Base-by-base conservation (phyloP, 768 basidiomycete species). In the Mycena indigotica region DNA sequence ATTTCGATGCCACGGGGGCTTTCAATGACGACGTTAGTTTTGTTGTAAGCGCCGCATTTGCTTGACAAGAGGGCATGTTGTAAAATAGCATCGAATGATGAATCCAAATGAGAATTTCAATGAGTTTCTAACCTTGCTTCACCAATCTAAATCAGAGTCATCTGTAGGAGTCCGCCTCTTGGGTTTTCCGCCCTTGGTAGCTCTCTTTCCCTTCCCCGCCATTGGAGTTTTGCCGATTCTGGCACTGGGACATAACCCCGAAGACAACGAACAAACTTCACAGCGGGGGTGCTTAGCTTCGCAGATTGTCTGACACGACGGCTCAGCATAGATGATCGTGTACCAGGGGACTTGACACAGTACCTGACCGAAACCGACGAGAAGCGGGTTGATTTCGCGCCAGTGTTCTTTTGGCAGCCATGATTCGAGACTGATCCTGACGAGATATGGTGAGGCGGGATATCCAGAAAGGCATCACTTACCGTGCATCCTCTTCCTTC, bases 401-500 rank as follows among this genome's bases (percentile, higher is more conserved):
- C 89, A 87, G 4, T 89, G 74, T 55, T 87, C 86, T 16, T 77
- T 80, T 0, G 92, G 91, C 2, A 93, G 80, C 91, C 91, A 94
- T 2, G 90, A 92, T 64, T 94, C 84, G 2, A 93, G 73, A 61
- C 91, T 93, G 39, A 90, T 67, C 58, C 90, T 12, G 3, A 32
- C 6, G 13, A 23, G 13, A 19, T 12, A 17, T 46, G 3, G 16
- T 40, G 6, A 21, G 55, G 45, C 12, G 45, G 35, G 51, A 48
- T 28, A n/a, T 35, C 5, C 25, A 21, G 15, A 52, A 41, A 50
- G 24, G 58, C 3, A 16, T 16, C 16, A 64, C 67, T 24, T 49
- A 90, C 89, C 95, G 77, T 0, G 96, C 98, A 66, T 91, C 85
- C 67, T 99, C 96, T 0, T 95, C 91, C 2, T 77, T 89, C 67